Evolutionary conservation across 257 asterid genomes (phyloP).

Genomic region (Handroanthus guayacan): DNA sequence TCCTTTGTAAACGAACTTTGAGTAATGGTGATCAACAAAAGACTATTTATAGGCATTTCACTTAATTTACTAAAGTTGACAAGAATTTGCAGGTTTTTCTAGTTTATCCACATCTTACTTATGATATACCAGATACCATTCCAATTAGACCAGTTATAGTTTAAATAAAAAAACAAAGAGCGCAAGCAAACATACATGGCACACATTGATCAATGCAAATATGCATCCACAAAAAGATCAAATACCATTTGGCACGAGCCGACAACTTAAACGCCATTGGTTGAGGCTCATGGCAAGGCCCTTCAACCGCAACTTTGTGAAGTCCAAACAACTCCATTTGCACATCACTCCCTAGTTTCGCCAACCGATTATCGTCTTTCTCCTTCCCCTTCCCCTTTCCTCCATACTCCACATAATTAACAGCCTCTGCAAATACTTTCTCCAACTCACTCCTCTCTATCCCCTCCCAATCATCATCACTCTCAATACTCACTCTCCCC

Average conservation of each 20-base stretch:
- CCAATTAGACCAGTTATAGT: background rate
- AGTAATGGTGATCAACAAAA: background rate
- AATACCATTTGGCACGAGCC: slow-evolving; percentile 93
- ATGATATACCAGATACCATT: slow-evolving; percentile 1
- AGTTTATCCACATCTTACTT: slow-evolving; percentile 4
- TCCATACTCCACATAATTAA: slow-evolving; percentile 68
- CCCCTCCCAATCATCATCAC: slow-evolving; percentile 88
- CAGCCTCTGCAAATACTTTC: slow-evolving; percentile 76
- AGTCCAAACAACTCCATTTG: slow-evolving; percentile 77
- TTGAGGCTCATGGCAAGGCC: slow-evolving; percentile 79
- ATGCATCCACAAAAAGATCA: slow-evolving; percentile 12
- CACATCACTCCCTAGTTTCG: slow-evolving; percentile 55
- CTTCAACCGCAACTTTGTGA: slow-evolving; percentile 84
- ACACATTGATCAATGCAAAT: background rate
- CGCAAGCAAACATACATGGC: background rate
- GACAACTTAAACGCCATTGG: slow-evolving; percentile 82
- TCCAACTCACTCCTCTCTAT: slow-evolving; percentile 92
- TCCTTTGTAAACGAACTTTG: background rate
- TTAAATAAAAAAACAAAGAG: background rate
- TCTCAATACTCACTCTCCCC: slow-evolving; percentile 23
- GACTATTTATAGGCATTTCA: background rate
- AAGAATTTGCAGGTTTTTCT: background rate
- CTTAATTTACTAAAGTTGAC: background rate
- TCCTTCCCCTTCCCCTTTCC: slow-evolving; percentile 51
- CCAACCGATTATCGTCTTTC: slow-evolving; percentile 40